Percentiles rank a stretch among this genome's conserved stretches.
These are phyloP conservation scores for Infundibulicybe gibba DNA, from an alignment of 768 basidiomycete species.

Conservation along the genomic window DNA sequence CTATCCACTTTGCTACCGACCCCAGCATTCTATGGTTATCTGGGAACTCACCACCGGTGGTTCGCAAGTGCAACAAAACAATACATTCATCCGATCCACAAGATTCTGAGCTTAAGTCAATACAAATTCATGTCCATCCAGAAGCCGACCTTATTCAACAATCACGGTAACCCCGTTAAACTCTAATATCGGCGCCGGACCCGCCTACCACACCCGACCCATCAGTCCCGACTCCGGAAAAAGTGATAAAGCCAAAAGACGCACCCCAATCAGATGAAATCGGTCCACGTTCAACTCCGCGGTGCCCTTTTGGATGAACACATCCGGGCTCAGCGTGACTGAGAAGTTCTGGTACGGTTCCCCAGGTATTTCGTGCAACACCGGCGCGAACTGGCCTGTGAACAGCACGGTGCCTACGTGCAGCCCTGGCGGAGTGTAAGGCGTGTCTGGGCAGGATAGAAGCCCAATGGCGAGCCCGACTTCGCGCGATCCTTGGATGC, in stretches of 20 bases:
- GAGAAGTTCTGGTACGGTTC: constrained; percentile 44
- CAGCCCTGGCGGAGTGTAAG: constrained; percentile 12
- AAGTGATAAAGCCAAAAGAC: constrained; percentile 4
- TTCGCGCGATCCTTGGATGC: constrained; percentile 36
- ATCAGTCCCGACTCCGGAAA: neutral
- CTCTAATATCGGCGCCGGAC: constrained; percentile 21
- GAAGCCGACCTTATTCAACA: constrained; percentile 6
- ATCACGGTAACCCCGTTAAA: constrained; percentile 19
- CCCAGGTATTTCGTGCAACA: constrained; percentile 22
- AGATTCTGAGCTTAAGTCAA: no score
- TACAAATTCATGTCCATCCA: no score
- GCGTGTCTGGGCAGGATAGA: constrained; percentile 26
- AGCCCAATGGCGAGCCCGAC: constrained; percentile 41
- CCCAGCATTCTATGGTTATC: no score
- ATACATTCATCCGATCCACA: no score
- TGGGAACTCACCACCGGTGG: no score
- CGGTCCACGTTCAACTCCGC: constrained; percentile 23
- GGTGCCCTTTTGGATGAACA: constrained; percentile 11
- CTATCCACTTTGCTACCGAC: no score
- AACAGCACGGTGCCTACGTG: constrained; percentile 36
- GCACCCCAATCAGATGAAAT: constrained; percentile 30
- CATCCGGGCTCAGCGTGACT: constrained; percentile 27
- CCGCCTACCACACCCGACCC: constrained; percentile 14
- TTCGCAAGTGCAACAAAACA: no score
- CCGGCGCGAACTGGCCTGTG: constrained; percentile 34